Evolutionary conservation across 2,329 filamentous ascomycete species (phyloP).

Genomic region (Cryoendolithus antarcticus): DNA sequence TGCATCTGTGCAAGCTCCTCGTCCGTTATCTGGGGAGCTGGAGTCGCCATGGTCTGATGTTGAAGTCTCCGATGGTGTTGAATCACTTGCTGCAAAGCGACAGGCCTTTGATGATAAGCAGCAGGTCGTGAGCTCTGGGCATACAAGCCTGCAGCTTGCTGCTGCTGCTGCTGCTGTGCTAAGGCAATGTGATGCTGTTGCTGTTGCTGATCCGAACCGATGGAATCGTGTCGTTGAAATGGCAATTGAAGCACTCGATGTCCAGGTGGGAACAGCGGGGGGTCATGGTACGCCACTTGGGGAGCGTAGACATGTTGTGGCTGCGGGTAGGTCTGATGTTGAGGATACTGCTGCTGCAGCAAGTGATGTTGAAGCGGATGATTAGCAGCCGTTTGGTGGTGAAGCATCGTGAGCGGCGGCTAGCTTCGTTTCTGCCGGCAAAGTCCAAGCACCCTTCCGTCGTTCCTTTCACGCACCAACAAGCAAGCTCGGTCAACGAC

Average conservation of each 20-base stretch:
- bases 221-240: conserved; percentile 22
- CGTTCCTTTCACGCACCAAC: no score
- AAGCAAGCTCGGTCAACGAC: neutral
- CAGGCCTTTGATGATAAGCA: conserved; percentile 1
- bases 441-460: no score
- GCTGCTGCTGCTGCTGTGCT: conserved; percentile 7
- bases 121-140: conserved; percentile 4
- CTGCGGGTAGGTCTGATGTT: conserved; percentile 1
- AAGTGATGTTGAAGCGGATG: neutral
- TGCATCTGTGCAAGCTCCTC: conserved; percentile 51
- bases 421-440: no score
- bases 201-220: conserved; percentile 2
- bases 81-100: neutral
- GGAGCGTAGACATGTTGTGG: conserved; percentile 7
- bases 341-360: neutral
- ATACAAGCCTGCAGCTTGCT: conserved; percentile 5
- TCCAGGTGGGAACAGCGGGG: conserved; percentile 25
- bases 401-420: no score
- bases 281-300: conserved; percentile 17
- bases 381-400: no score
- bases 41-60: conserved; percentile 21
- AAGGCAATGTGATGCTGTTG: conserved; percentile 3
- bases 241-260: conserved; percentile 27
- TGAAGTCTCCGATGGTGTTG: conserved; percentile 9
- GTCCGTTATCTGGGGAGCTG: conserved; percentile 24